Percentiles rank a stretch among this genome's conserved stretches.
These are phyloP conservation scores for Artemisia tridentata DNA, from an alignment of 129 eudicot genomes.

Conservation along the genomic window DNA sequence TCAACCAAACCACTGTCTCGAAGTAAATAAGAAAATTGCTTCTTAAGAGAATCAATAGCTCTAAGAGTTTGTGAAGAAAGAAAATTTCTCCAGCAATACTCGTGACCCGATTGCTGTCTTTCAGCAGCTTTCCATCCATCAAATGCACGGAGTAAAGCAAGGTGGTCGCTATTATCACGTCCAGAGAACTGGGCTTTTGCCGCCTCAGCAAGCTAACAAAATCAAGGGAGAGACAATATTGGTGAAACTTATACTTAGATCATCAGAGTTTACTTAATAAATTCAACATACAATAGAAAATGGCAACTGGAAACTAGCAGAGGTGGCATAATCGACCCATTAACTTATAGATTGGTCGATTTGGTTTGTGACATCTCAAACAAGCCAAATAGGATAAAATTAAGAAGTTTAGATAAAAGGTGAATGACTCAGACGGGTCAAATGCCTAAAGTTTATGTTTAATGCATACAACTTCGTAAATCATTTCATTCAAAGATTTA, in stretches of 20 bases:
- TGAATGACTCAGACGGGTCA: not conserved
- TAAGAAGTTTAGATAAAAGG: too few species aligned
- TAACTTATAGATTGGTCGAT: constrained; percentile 2
- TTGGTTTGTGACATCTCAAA: not conserved
- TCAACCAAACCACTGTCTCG: constrained; percentile 72
- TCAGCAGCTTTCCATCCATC: constrained; percentile 97
- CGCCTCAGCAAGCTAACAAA: constrained; percentile 85
- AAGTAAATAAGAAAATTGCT: constrained; percentile 77
- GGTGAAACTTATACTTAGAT: constrained; percentile 7
- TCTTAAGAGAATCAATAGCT: constrained; percentile 88
- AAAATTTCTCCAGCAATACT: constrained; percentile 88
- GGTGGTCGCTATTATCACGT: constrained; percentile 86
- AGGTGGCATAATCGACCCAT: not conserved
- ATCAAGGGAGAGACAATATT: not conserved
- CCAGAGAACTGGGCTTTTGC: constrained; percentile 91
- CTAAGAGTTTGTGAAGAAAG: constrained; percentile 81
- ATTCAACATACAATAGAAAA: not conserved
- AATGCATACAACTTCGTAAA: not conserved
- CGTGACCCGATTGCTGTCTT: constrained; percentile 67
- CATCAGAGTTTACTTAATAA: not conserved
- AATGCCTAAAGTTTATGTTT: not conserved
- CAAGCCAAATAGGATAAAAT: not conserved
- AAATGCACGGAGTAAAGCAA: constrained; percentile 82
- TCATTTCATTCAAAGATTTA: not conserved
- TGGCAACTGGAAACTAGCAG: not conserved